These are phyloP conservation scores for Colletotrichum scovillei DNA, from an alignment of 2,329 filamentous ascomycete genomes.

Conservation along the genomic window DNA sequence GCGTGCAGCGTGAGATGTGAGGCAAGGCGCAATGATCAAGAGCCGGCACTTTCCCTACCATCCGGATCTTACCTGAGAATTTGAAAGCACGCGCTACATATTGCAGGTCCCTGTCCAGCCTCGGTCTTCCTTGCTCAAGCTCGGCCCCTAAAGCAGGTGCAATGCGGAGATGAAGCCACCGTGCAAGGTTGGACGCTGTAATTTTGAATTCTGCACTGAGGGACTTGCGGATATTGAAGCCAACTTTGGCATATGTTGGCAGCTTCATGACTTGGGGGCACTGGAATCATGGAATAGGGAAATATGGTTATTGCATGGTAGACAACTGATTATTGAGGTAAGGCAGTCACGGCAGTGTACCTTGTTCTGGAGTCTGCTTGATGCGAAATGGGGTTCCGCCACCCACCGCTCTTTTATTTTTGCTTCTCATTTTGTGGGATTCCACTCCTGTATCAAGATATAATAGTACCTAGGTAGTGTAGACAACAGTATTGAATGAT, in stretches of 20 bases:
- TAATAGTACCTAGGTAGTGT: background rate
- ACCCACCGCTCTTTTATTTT: background rate
- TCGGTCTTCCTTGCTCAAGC: background rate
- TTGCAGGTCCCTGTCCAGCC: conserved; percentile 3
- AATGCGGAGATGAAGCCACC: conserved; percentile 3
- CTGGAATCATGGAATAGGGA: background rate
- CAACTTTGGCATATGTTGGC: background rate
- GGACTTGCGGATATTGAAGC: background rate
- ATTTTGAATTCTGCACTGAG: background rate
- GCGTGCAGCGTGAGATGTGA: no score
- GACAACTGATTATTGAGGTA: background rate
- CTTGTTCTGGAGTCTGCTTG: background rate
- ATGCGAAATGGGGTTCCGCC: background rate
- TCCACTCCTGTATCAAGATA: background rate
- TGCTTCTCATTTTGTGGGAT: background rate
- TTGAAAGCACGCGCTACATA: conserved; percentile 18
- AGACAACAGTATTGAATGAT: background rate
- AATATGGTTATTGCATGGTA: background rate
- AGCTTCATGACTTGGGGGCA: background rate
- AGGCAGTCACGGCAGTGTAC: no score
- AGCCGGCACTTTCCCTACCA: conserved; percentile 11
- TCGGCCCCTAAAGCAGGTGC: conserved; percentile 4
- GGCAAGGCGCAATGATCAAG: background rate
- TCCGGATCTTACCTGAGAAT: conserved; percentile 27
- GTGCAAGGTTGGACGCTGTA: conserved; percentile 14